A percentile compares a stretch with the other conserved stretches of the same genome.
Evolutionary conservation across 352 stramenopile species (phyloP).

Genomic region (Phytopythium chamaehyphon): DNA sequence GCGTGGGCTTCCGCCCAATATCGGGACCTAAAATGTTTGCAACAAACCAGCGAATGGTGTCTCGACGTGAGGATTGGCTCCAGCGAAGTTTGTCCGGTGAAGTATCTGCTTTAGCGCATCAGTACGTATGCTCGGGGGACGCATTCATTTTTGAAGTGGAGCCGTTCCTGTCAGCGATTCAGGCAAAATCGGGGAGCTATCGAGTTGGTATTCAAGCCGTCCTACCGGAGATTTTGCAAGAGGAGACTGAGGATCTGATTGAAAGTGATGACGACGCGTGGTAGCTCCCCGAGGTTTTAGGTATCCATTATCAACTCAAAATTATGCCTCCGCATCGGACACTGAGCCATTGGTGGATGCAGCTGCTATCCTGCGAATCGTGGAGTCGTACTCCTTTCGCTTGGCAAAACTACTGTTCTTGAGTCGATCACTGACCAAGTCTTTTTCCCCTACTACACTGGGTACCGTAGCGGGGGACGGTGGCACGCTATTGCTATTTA

Average conservation of each 20-base stretch:
- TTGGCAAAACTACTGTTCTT: slow-evolving; percentile 72
- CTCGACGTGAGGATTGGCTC: slow-evolving; percentile 36
- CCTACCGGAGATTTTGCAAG: not conserved
- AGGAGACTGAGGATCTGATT: slow-evolving; percentile 64
- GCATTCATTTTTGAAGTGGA: slow-evolving; percentile 66
- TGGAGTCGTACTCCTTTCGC: slow-evolving; percentile 65
- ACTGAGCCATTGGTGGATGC: slow-evolving; percentile 9
- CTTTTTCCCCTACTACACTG: slow-evolving; percentile 8
- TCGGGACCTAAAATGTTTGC: slow-evolving; percentile 43
- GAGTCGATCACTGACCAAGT: slow-evolving; percentile 33
- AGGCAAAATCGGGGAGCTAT: not conserved
- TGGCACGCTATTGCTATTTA: not conserved
- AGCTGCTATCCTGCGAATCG: slow-evolving; percentile 37
- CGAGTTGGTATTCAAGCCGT: no score
- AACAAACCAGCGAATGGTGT: slow-evolving; percentile 39
- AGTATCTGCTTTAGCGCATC: slow-evolving; percentile 11
- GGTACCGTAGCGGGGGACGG: not conserved
- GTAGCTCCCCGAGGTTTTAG: not conserved
- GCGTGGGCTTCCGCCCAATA: slow-evolving; percentile 72
- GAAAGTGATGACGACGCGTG: slow-evolving; percentile 54
- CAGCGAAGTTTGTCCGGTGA: slow-evolving; percentile 12
- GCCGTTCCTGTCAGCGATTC: slow-evolving; percentile 54
- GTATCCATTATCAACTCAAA: no score
- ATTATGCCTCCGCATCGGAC: slow-evolving; percentile 2
- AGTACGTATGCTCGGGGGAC: slow-evolving; percentile 45